These are phyloP conservation scores for Amoebophrya sp. DNA, from an alignment of 169 alveolate species.

Conservation along the genomic window DNA sequence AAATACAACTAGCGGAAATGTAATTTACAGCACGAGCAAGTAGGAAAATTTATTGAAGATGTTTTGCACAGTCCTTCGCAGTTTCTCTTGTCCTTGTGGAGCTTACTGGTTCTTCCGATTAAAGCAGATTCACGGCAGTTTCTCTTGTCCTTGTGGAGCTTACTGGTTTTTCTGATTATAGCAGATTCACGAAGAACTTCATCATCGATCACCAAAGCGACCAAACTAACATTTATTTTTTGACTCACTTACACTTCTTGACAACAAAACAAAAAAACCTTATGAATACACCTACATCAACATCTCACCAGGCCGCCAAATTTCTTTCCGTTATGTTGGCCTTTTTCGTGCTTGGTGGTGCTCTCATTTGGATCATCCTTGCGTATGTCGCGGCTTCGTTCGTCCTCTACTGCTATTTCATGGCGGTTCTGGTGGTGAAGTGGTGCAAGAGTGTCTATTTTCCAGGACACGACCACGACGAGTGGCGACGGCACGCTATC, in stretches of 20 bases:
- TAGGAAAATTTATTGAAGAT: no score
- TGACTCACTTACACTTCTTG: neutral
- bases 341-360: neutral
- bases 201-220: no score
- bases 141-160: no score
- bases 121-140: no score
- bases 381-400: neutral
- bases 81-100: no score
- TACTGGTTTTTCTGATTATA: no score
- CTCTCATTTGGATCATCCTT: neutral
- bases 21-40: no score
- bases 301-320: neutral
- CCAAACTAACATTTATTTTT: no score
- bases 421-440: neutral
- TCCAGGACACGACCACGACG: constrained; percentile 23
- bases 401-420: neutral
- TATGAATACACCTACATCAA: neutral
- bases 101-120: neutral
- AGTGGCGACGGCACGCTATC: neutral
- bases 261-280: neutral
- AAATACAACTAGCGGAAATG: no score
- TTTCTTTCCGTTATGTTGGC: neutral
- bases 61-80: no score
- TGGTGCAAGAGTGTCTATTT: neutral
- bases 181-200: no score